Evolutionary conservation across 306 rosid species (phyloP), one percentile per base, ranked within the genome.

Genomic region (Pterocarpus macrocarpus): DNA sequence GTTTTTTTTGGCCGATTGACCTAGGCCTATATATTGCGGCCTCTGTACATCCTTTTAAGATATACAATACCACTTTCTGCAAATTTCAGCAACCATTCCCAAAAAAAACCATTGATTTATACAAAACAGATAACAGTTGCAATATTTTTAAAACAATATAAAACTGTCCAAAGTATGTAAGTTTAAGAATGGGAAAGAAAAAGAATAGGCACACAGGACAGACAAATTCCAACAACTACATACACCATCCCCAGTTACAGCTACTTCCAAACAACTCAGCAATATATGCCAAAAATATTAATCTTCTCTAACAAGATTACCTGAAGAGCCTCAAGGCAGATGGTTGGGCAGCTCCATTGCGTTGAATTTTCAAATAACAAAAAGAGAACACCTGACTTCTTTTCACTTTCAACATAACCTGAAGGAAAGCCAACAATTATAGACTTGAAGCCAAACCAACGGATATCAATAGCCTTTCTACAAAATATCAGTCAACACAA

Each of bases 311-410:
- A 32, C 36, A 71, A 58, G 79, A 75, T 84, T 88, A 92, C 97
- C 99, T 93, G 99, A 69, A 95, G 99, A 64, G 99, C 90, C 90
- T 95, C 99, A 57, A 93, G 89, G 92, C 96, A 90, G 80, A 91
- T 83, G 36, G 90, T 80, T 39, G 90, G 87, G 77, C 84, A 86
- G 86, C 81, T 89, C 84, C 74, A 73, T 77, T 89, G 88, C 86
- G 87, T 80, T 39, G 97, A 83, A 81, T 86, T 88, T 76, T 82
- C 82, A 81, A 93, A 89, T 74, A 95, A 82, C 45, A 79, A 81
- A 81, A 17, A 78, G 79, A 93, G 89, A 79, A 93, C 89, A 82
- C 91, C 89, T 0, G 89, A 74, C 81, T 89, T 90, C 84, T 80
- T 92, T 82, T 85, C 85, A 73, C 82, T 83, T 80, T 68, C 83